Evolutionary conservation across 148 eudicot species (phyloP).

Genomic region (Cornus kousa): DNA sequence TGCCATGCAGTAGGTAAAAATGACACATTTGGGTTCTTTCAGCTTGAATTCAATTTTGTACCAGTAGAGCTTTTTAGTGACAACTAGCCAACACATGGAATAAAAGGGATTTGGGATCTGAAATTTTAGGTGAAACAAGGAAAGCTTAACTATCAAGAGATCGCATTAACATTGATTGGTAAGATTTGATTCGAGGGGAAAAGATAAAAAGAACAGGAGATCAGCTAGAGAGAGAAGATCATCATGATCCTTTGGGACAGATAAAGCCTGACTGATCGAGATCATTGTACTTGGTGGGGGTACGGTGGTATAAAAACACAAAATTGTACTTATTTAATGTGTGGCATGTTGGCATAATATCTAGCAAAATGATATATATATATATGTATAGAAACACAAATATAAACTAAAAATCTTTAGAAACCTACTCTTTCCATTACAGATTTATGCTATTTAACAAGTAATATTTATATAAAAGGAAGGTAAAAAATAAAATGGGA

Average conservation of each 20-base stretch:
- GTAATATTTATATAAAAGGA: neutral
- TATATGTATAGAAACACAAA: neutral
- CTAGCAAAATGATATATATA: neutral
- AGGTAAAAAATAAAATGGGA: neutral
- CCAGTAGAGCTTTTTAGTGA: neutral
- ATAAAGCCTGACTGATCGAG: neutral
- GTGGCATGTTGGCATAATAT: neutral
- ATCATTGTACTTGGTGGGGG: slow-evolving; percentile 2
- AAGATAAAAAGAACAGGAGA: neutral
- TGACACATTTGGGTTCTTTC: neutral
- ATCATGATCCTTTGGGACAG: neutral
- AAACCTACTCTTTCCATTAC: neutral
- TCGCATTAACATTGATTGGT: neutral
- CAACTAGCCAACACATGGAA: neutral
- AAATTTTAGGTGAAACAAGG: no score
- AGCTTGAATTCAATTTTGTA: neutral
- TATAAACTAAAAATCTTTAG: neutral
- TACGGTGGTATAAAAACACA: neutral
- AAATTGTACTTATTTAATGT: neutral
- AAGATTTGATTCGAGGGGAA: neutral
- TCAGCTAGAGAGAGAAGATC: neutral
- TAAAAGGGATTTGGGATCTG: neutral
- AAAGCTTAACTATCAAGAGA: neutral
- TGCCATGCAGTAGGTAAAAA: neutral
- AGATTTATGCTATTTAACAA: neutral